phyloP scores from a whole-genome alignment of 805 yeast genomes.

The Yamadazyma tumulicola region DNA sequence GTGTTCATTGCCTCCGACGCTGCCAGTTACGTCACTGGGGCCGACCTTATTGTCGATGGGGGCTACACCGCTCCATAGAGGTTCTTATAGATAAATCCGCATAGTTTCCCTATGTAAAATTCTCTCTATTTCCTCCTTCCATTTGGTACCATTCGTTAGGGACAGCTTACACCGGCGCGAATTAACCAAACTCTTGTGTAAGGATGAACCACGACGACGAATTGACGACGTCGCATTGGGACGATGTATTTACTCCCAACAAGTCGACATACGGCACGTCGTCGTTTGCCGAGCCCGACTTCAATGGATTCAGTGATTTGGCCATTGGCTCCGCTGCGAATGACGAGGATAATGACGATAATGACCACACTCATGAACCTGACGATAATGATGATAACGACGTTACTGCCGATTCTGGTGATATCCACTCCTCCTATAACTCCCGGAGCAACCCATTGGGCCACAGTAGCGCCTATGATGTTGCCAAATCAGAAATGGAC shows the following conservation, averaged over 20 bases:
- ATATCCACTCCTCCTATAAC: not conserved
- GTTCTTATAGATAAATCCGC: not conserved
- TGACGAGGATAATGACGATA: conserved; percentile 8
- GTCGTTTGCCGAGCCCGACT: conserved; percentile 10
- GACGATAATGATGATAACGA: conserved; percentile 14
- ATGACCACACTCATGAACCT: conserved; percentile 2
- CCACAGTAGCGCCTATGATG: conserved; percentile 9
- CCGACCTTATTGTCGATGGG: conserved; percentile 45
- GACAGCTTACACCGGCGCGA: not conserved
- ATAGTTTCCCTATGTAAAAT: not conserved
- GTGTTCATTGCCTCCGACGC: conserved; percentile 44
- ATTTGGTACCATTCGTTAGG: not conserved
- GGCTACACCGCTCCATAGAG: conserved; percentile 38
- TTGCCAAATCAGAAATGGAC: conserved; percentile 15
- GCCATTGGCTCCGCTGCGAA: no score
- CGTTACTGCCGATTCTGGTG: conserved; percentile 3
- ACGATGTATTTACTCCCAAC: conserved; percentile 47
- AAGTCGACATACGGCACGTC: conserved; percentile 4
- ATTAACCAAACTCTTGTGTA: no score
- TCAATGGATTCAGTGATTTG: conserved; percentile 19
- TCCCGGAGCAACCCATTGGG: not conserved
- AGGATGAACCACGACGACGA: conserved; percentile 47
- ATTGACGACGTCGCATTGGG: conserved; percentile 59
- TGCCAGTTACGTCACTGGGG: conserved; percentile 41
- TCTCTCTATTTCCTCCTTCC: no score